Evolutionary conservation across 192 early-diverging fungal genomes (phyloP), one percentile per base, ranked within the genome.

Genomic region (Linnemannia hyalina): DNA sequence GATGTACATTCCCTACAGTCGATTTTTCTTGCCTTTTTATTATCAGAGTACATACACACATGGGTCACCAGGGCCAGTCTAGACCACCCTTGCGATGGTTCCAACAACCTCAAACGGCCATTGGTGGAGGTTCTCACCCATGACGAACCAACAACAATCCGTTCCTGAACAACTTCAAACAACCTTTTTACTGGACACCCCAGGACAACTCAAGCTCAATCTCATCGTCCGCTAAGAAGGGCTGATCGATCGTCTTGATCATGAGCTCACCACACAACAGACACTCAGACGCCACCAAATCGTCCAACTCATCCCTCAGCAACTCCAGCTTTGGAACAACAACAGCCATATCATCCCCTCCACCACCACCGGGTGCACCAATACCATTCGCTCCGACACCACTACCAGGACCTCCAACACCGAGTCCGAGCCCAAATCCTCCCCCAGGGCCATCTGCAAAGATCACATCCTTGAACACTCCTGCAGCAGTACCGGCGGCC

Each of bases 261-360:
- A 99, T 99, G 29, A 95, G 84, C 78, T 99, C 99, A 18, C 98
- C 97, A 69, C 99, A 99, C n/a, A 99, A 84, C 29, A 96, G 89
- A 89, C 99, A 99, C 88, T 99, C 98, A 23, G 91, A 88, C 16
- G 88, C 90, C 26, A 89, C 88, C 40, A 89, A 74, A 78, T 87
- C 90, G 57, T 90, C 90, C 46, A 90, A 40, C 54, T 90, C 90
- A 42, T 90, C 90, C 47, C 88, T 47, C 49, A 92, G 77, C 70
- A 90, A 83, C 68, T 92, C 92, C 5, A 89, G 73, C 70, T 82
- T 80, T 4, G 90, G 88, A 10, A 91, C 82, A 18, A 90, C 76
- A 15, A 91, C 78, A 10, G 88, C 82, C 77, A 89, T 84, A 77
- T 93, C 90, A 44, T 91, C 89, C 8, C 88, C 82, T 29, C 73